Percentiles rank a stretch among this genome's conserved stretches.
Evolutionary conservation across 768 basidiomycete genomes (phyloP).

Genomic region (Vararia minispora): DNA sequence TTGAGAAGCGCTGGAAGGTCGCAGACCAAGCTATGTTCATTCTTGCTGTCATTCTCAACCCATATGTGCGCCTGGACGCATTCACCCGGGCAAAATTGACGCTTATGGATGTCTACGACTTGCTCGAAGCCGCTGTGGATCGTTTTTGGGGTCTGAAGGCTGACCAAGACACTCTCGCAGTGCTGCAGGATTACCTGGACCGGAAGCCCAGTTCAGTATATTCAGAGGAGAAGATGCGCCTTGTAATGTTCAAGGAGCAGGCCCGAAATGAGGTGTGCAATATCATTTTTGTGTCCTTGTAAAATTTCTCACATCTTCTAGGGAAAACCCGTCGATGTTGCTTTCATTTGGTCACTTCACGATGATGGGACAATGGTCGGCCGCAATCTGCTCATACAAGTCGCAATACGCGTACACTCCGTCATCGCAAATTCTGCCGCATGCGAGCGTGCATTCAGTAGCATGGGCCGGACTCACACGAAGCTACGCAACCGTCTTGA

Average conservation of each 20-base stretch:
- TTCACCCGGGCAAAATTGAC: slow-evolving; percentile 4
- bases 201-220: neutral
- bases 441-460: neutral
- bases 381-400: neutral
- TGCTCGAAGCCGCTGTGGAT: neutral
- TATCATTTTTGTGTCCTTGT: neutral
- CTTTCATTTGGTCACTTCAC: neutral
- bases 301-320: neutral
- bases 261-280: neutral
- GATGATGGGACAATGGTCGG: neutral
- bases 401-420: neutral
- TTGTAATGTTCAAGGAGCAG: neutral
- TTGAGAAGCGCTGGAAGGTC: slow-evolving; percentile 24
- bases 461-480: neutral
- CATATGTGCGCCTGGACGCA: slow-evolving; percentile 13
- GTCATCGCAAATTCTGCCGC: neutral
- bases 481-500: neutral
- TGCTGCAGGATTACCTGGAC: neutral
- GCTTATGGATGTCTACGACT: neutral
- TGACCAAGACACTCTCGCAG: neutral
- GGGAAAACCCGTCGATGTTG: neutral
- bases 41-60: slow-evolving; percentile 24
- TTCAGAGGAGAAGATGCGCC: neutral
- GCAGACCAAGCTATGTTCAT: slow-evolving; percentile 27
- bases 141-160: neutral